Evolutionary conservation across 2,329 filamentous ascomycete species (phyloP), one percentile per base, ranked within the genome.

Genomic region (Sphaerulina vaccinii): DNA sequence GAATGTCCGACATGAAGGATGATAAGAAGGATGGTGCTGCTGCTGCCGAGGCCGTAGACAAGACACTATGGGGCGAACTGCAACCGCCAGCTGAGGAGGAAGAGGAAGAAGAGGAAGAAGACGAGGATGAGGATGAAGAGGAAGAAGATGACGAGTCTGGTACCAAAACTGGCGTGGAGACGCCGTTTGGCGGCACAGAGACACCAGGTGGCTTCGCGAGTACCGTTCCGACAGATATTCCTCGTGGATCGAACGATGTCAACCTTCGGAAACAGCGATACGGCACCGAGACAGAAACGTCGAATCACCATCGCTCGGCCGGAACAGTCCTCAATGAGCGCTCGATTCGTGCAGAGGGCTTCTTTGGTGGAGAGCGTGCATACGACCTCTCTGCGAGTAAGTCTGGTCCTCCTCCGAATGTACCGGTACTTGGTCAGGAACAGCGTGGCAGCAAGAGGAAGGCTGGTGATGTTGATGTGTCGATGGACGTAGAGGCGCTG

Each of bases 281-380:
- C 53, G 92, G 90, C 47, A 91, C 84, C 53, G 90, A 96, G 64
- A 95, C 91, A 0, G 91, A 96, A 68, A 90, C 95, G 55, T 83
- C 83, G 0, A 79, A 75, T 13, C 75, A 82, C 32, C 88, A 88
- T 6, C 85, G 88, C 58, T 85, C 86, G 18, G 90, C 93, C 13
- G 96, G 93, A 71, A 90, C 90, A 16, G 85, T 99, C 41, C 81
- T 99, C 18, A 90, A 90, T 9, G 92, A 99, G 73, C 87, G 88
- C 52, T 86, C 92, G 67, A 86, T 91, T 18, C 84, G 86, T 45
- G 84, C 89, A 4, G 87, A 91, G 62, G 93, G 93, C 39, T 97
- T 99, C 81, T 97, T 99, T 68, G 93, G 93, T 62, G 91, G 89
- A 63, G 92, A 97, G 68, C 87, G 90, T 66, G 87, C 87, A 13